Evolutionary conservation across 2,329 filamentous ascomycete genomes (phyloP).

Genomic region (Penicillium sp.): DNA sequence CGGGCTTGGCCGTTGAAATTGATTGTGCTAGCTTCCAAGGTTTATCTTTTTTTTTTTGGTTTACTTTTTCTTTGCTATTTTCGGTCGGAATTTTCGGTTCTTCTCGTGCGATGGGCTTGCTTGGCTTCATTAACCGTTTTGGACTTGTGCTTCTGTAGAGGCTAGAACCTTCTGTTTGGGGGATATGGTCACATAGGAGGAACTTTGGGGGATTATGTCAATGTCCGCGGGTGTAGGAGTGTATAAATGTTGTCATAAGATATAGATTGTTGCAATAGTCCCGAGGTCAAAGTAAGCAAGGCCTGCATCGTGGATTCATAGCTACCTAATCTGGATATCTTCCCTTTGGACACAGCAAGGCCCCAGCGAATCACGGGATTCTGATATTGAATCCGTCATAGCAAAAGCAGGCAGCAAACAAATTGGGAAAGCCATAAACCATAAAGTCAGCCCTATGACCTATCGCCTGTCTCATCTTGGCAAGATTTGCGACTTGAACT

Average conservation of each 20-base stretch:
- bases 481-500: conserved; percentile 4
- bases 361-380: not conserved
- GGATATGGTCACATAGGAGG: not conserved
- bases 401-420: too few relatives aligned
- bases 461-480: not conserved
- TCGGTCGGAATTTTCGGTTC: not conserved
- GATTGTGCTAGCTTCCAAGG: not conserved
- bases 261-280: too few relatives aligned
- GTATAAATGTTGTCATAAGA: not conserved
- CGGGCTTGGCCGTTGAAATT: conserved; percentile 13
- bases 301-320: too few relatives aligned
- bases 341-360: too few relatives aligned
- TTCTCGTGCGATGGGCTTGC: not conserved
- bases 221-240: not conserved
- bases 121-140: not conserved
- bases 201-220: not conserved
- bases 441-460: conserved; percentile 13
- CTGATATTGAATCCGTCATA: not conserved
- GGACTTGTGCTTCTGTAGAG: not conserved
- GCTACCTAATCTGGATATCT: too few relatives aligned
- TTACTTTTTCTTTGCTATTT: not conserved
- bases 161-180: not conserved
- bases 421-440: not conserved
- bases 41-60: not conserved
- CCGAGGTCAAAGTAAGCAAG: too few relatives aligned